Percentiles rank a stretch among this genome's conserved stretches.
phyloP scores from a whole-genome alignment of 2,329 filamentous ascomycete genomes.

The Leptoxyphium fumago region DNA sequence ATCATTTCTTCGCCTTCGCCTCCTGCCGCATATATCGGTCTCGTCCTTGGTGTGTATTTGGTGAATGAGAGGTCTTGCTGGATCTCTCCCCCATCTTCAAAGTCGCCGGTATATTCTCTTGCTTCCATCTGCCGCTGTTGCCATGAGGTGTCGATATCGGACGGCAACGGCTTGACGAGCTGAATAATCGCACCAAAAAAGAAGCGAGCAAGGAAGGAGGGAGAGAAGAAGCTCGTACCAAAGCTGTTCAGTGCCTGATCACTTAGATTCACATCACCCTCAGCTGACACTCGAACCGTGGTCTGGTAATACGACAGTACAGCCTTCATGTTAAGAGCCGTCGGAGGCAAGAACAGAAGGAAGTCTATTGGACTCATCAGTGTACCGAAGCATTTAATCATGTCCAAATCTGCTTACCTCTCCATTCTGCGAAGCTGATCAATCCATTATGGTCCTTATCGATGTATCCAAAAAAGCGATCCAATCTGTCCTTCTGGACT shows the following conservation, averaged over 20 bases:
- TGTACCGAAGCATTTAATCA: neutral
- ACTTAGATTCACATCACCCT: conserved; percentile 85
- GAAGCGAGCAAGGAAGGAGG: conserved; percentile 48
- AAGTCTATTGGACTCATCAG: conserved; percentile 53
- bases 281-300: conserved; percentile 74
- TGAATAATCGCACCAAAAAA: conserved; percentile 64
- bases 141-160: neutral
- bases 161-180: conserved; percentile 11
- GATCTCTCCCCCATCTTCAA: neutral
- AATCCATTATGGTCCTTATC: conserved; percentile 76
- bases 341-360: conserved; percentile 68
- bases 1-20: conserved; percentile 6
- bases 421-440: conserved; percentile 91
- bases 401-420: conserved; percentile 40
- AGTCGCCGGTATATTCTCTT: neutral
- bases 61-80: neutral
- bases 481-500: conserved; percentile 61
- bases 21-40: neutral
- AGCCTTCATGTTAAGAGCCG: conserved; percentile 57
- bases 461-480: conserved; percentile 78
- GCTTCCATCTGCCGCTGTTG: neutral
- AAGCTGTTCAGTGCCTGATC: conserved; percentile 83
- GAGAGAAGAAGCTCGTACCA: conserved; percentile 55
- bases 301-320: conserved; percentile 86
- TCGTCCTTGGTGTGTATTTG: neutral